A percentile compares a stretch with the other conserved stretches of the same genome.
Evolutionary conservation across 768 basidiomycete species (phyloP).

Genomic region (Naganishia vishniacii): DNA sequence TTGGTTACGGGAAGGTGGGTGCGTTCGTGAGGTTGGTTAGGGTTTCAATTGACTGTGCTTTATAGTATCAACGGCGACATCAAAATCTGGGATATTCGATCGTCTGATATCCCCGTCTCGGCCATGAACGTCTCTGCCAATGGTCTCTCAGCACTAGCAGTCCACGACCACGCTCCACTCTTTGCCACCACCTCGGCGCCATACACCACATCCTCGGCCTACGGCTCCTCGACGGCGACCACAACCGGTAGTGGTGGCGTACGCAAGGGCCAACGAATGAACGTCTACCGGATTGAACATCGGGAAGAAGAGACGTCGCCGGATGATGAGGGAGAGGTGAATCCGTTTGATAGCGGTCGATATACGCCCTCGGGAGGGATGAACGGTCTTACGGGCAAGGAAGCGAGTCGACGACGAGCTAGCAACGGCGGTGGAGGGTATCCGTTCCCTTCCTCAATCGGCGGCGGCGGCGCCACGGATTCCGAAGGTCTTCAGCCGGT

Average conservation of each 20-base stretch:
- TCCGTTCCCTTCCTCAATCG: constrained; percentile 19
- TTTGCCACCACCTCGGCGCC: constrained; percentile 57
- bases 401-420: background rate
- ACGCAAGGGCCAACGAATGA: constrained; percentile 16
- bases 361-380: constrained; percentile 8
- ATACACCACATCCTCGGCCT: constrained; percentile 20
- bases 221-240: constrained; percentile 10
- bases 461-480: constrained; percentile 18
- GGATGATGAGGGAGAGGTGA: too few relatives aligned
- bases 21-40: background rate
- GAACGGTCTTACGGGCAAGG: background rate
- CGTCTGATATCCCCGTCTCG: constrained; percentile 57
- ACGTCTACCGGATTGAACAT: constrained; percentile 19
- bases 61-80: constrained; percentile 79
- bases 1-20: constrained; percentile 79
- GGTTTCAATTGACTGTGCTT: background rate
- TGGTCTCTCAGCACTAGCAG: constrained; percentile 78
- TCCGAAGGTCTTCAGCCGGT: constrained; percentile 8
- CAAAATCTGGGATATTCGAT: constrained; percentile 83
- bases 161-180: constrained; percentile 73
- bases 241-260: background rate
- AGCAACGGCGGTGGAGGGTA: constrained; percentile 19
- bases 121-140: constrained; percentile 63
- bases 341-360: constrained; percentile 6
- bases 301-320: constrained; percentile 7